Evolutionary conservation across 208 protist species (phyloP).

Genomic region (Leishmania amazonensis): DNA sequence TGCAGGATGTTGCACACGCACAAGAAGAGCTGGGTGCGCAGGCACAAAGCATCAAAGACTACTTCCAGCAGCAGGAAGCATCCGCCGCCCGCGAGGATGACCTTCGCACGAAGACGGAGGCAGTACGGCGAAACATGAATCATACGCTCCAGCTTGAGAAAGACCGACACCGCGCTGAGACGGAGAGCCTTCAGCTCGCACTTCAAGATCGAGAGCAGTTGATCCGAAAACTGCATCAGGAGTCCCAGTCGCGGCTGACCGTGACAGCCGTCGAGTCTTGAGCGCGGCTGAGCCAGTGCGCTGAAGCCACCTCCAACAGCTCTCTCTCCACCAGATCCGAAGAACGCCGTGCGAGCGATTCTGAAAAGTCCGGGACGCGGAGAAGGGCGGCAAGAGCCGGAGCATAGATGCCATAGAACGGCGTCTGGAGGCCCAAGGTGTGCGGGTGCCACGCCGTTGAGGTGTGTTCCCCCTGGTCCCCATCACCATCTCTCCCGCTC

Average conservation of each 20-base stretch:
- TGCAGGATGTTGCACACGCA: slow-evolving; percentile 47
- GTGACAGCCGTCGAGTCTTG: not conserved
- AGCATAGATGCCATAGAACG: not conserved
- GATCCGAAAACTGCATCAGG: slow-evolving; percentile 59
- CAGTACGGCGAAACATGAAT: slow-evolving; percentile 46
- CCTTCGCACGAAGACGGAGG: slow-evolving; percentile 55
- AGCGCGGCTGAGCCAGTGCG: not conserved
- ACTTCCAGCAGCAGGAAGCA: slow-evolving; percentile 47
- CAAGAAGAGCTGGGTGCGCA: slow-evolving; percentile 72
- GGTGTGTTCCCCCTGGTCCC: not conserved
- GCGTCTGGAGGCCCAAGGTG: not conserved
- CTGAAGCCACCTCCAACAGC: not conserved
- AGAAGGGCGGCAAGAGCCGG: not conserved
- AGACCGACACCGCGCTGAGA: slow-evolving; percentile 39
- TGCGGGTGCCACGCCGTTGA: not conserved
- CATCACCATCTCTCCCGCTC: not conserved
- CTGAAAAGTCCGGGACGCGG: not conserved
- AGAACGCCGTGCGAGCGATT: not conserved
- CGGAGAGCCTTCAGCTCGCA: slow-evolving; percentile 53
- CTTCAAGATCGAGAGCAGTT: slow-evolving; percentile 72
- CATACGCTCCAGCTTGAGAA: slow-evolving; percentile 43
- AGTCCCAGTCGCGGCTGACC: slow-evolving; percentile 4
- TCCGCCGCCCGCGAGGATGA: slow-evolving; percentile 54
- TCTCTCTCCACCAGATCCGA: not conserved
- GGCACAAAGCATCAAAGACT: slow-evolving; percentile 56